Conservation (phyloP, 352 stramenopile genomes). For the Pythium phragmiticola region DNA sequence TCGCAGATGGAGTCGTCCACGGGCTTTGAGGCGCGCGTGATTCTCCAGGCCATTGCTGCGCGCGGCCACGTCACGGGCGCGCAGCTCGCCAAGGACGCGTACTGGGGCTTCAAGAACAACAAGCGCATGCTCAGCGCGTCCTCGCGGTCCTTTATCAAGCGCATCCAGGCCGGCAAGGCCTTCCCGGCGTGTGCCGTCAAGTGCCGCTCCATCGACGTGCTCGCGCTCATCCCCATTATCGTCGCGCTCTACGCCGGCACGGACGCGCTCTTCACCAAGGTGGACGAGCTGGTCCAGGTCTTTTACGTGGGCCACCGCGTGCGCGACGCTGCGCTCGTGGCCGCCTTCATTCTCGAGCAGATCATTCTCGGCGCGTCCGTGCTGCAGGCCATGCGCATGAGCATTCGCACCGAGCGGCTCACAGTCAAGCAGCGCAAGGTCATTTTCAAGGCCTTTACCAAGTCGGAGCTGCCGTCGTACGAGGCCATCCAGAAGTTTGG, state of each 20-base stretch:
- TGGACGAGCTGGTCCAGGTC: constrained; percentile 76
- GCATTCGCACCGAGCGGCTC: constrained; percentile 73
- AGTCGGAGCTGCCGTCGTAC: constrained; percentile 77
- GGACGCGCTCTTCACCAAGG: constrained; percentile 77
- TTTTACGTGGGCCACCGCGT: constrained; percentile 77
- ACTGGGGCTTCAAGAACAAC: constrained; percentile 85
- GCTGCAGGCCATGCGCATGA: constrained; percentile 82
- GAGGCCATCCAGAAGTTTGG: constrained; percentile 84
- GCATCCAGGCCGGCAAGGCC: constrained; percentile 63
- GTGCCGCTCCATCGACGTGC: constrained; percentile 76
- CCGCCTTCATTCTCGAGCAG: constrained; percentile 77
- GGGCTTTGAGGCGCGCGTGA: constrained; percentile 72
- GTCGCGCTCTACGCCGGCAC: constrained; percentile 79
- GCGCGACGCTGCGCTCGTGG: constrained; percentile 65
- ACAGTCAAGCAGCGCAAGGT: constrained; percentile 83
- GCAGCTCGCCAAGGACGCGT: constrained; percentile 76
- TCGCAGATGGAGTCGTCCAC: constrained; percentile 71
- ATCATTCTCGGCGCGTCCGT: constrained; percentile 75
- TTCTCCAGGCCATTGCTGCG: constrained; percentile 68
- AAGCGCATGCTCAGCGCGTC: constrained; percentile 64
- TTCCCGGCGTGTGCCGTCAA: constrained; percentile 77
- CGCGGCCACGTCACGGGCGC: constrained; percentile 70
- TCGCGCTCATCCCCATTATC: constrained; percentile 69
- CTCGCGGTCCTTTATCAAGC: constrained; percentile 74
- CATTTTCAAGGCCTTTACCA: constrained; percentile 85